Base-by-base conservation (phyloP, 805 yeast species). In the Ogataea allantospora region DNA sequence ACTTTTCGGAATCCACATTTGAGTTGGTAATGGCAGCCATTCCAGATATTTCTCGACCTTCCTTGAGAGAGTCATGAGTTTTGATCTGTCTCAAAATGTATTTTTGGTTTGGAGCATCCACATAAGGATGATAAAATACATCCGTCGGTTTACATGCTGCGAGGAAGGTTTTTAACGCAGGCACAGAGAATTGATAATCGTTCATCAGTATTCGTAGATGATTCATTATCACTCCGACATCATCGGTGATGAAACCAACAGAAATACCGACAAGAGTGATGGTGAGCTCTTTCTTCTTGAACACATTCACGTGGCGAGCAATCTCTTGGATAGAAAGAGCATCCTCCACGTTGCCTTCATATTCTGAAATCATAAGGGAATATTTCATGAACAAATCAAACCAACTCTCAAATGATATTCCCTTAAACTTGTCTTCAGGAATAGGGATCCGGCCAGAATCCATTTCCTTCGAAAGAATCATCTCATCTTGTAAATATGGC, bases 41-140 rank as follows among this genome's bases (percentile, higher is more conserved):
- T 1, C 97, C 97, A 2, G 76, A 65, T 13, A 88, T 76, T 9
- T 70, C 69, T 28, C 71, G 73, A 7, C 68, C 62, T 7, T 66
- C 68, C 20, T 78, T 71, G 11, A 83, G 53, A 2, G 93, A 76
- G 57, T 93, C 99, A 57, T 77, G 80, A 0, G 96, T 95, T 56
- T 91, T 93, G 47, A 91, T 68, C 51, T 89, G 97, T 49, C 99
- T 77, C 43, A 93, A 65, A 46, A 91, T 80, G 56, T 80, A 91
- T 58, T 93, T 93, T 53, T 91, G 98, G 54, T 87, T 91, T 44
- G 87, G 85, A 23, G 87, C 79, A 32, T 83, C 80, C 33, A 86
- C 80, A 42, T 84, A 77, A 3, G 48, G 48, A n/a, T 40, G 46
- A 22, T 46, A 44, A 38, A 44, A 54, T 20, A 32, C 33, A 10